A percentile compares a stretch with the other conserved stretches of the same genome.
Evolutionary conservation across 768 basidiomycete species (phyloP).

Genomic region (Tricholoma furcatifolium): DNA sequence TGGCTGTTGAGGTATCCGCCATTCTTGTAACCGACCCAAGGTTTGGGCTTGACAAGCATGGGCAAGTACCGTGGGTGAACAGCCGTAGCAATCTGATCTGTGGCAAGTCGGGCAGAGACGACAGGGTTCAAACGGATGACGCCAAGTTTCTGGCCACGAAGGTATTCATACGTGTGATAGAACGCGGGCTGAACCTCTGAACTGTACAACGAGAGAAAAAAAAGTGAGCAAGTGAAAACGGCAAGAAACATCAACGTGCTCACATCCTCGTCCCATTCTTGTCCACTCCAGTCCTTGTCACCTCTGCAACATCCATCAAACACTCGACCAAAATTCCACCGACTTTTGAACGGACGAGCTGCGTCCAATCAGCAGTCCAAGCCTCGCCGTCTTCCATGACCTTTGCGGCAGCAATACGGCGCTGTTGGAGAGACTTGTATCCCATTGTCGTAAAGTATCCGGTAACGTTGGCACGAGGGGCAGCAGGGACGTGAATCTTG

Average conservation of each 20-base stretch:
- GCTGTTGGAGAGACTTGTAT: conserved; percentile 58
- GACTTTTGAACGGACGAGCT: conserved; percentile 68
- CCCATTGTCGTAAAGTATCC: conserved; percentile 60
- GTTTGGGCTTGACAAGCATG: conserved; percentile 90
- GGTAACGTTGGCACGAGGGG: conserved; percentile 25
- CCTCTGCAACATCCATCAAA: conserved; percentile 81
- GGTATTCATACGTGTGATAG: conserved; percentile 87
- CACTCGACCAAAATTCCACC: conserved; percentile 83
- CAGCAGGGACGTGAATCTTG: conserved; percentile 49
- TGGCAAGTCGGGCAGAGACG: conserved; percentile 74
- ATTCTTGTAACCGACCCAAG: conserved; percentile 74
- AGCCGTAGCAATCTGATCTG: conserved; percentile 65
- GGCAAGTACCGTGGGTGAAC: conserved; percentile 94
- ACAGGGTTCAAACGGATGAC: conserved; percentile 84
- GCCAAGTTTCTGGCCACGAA: conserved; percentile 93
- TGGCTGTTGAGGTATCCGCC: conserved; percentile 85
- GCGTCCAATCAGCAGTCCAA: conserved; percentile 85
- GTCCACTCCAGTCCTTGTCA: conserved; percentile 58
- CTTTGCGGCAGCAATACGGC: conserved; percentile 65
- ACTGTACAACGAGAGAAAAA: conserved; percentile 34
- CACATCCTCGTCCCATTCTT: conserved; percentile 62
- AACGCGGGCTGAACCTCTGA: conserved; percentile 87
- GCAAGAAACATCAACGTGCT: conserved; percentile 26
- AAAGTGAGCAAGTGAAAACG: conserved; percentile 2
- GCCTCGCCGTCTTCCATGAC: conserved; percentile 64